These are phyloP conservation scores for Ascocoryne sarcoides DNA, from an alignment of 2,329 filamentous ascomycete species.

Conservation along the genomic window DNA sequence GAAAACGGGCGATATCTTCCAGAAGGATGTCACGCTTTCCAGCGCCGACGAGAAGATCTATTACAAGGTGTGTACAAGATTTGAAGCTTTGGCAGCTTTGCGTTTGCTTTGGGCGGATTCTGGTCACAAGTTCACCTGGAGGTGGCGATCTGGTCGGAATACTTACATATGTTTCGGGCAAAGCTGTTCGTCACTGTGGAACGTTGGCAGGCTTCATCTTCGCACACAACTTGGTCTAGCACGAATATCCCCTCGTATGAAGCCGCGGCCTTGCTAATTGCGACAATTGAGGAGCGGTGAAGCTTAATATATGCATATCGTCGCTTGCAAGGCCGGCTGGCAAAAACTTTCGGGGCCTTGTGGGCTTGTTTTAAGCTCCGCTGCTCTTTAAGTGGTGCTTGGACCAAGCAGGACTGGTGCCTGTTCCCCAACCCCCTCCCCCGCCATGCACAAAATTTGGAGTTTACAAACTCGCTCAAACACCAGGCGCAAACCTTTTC, in stretches of 20 bases:
- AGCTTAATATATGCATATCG: conserved; percentile 13
- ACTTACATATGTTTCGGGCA: no score
- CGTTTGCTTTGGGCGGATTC: no score
- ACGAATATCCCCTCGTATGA: conserved; percentile 14
- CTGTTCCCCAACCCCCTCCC: conserved; percentile 18
- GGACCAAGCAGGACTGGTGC: conserved; percentile 17
- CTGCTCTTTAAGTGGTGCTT: conserved; percentile 15
- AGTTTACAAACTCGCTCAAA: not conserved
- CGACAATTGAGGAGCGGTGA: conserved; percentile 16
- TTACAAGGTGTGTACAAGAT: conserved; percentile 70
- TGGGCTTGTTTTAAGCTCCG: no score
- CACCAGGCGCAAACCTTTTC: no score
- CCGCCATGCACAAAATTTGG: conserved; percentile 11
- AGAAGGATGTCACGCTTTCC: conserved; percentile 71
- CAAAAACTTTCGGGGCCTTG: no score
- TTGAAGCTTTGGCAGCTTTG: conserved; percentile 3
- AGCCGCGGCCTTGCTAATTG: conserved; percentile 9
- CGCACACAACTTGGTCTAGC: not conserved
- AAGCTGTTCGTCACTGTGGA: no score
- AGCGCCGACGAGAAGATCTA: conserved; percentile 63
- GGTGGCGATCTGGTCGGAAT: no score
- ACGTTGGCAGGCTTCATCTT: no score
- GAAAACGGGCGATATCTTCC: conserved; percentile 63
- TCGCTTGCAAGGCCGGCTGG: conserved; percentile 12
- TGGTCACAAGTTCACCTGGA: no score